Base-by-base conservation (phyloP, 108 stramenopile genomes). In the Fragilaria radians region DNA sequence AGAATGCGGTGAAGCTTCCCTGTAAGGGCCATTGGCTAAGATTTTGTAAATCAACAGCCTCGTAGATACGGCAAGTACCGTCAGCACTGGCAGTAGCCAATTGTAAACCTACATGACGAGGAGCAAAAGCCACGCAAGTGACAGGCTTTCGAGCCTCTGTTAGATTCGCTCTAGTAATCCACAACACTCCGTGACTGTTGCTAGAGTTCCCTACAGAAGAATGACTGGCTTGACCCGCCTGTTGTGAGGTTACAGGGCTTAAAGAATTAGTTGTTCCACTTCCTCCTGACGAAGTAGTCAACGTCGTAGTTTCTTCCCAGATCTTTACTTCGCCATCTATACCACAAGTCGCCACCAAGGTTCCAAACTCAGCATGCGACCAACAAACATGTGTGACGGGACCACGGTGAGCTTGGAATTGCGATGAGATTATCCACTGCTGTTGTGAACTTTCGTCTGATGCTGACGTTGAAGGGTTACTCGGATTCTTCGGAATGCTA, bases 361-460 rank as follows among this genome's bases (percentile, higher is more conserved):
- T 86, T 26, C 97, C 95, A 76, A 93, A 98, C 59, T 96, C 95
- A 0, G 97, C 94, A 78, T 98, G 95, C 4, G 88, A 92, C 95
- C 95, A 98, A 34, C 70, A 74, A 25, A 98, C 55, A 36, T 81
- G 78, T 52, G 80, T 87, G 17, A 98, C 82, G 5, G 80, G 74
- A 9, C 92, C 90, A 23, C 76, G 71, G 65, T 94, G 88, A 28
- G 82, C 86, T 66, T 93, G 88, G 83, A 83, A 94, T 65, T 87
- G 82, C 25, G 72, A 83, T 5, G 73, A 81, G 57, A 85, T 68
- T 18, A 52, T 66, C 76, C 85, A 84, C n/a, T n/a, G n/a, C n/a
- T n/a, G n/a, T 30, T n/a, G n/a, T n/a, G n/a, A n/a, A n/a, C n/a
- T n/a, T n/a, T n/a, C n/a, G n/a, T n/a, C n/a, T 42, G 36, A 11